phyloP scores from a whole-genome alignment of 73 alveolate species.

The Symbiodinium natans region DNA sequence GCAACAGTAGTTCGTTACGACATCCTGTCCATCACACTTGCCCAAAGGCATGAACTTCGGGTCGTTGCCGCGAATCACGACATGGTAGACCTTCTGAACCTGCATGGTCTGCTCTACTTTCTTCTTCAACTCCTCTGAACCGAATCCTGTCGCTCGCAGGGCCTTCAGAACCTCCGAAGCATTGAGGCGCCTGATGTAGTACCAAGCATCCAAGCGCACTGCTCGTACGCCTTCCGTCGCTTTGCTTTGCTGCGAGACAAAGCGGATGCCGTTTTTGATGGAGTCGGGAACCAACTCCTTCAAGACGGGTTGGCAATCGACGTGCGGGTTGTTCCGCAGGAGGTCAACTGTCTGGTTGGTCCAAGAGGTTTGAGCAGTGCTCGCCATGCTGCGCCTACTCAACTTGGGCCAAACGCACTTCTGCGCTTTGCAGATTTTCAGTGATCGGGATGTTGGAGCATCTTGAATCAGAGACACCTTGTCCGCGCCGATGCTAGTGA shows the following conservation, averaged over 20 bases:
- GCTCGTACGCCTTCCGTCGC: conserved; percentile 24
- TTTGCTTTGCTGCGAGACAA: conserved; percentile 23
- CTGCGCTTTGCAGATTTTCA: no score
- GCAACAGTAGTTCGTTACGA: neutral
- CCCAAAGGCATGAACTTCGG: conserved; percentile 53
- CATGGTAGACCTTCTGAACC: conserved; percentile 28
- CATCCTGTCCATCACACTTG: conserved; percentile 28
- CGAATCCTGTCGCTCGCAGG: neutral
- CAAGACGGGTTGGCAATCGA: conserved; percentile 41
- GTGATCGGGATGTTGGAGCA: no score
- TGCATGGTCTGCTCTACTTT: conserved; percentile 4
- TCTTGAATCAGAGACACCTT: no score
- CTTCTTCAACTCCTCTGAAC: neutral
- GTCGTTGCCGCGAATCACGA: conserved; percentile 44
- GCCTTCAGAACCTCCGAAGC: neutral
- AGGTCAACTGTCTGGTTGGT: conserved; percentile 30
- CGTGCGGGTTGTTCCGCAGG: neutral
- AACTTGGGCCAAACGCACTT: no score
- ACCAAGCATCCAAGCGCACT: conserved; percentile 42
- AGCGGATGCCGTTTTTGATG: conserved; percentile 22
- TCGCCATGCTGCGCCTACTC: neutral
- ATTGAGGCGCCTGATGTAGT: conserved; percentile 17
- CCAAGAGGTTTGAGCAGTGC: conserved; percentile 43
- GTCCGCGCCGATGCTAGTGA: no score
- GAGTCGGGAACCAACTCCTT: conserved; percentile 27